Base-by-base conservation (phyloP, 192 early-diverging fungal species). In the Cladochytrium replicatum region DNA sequence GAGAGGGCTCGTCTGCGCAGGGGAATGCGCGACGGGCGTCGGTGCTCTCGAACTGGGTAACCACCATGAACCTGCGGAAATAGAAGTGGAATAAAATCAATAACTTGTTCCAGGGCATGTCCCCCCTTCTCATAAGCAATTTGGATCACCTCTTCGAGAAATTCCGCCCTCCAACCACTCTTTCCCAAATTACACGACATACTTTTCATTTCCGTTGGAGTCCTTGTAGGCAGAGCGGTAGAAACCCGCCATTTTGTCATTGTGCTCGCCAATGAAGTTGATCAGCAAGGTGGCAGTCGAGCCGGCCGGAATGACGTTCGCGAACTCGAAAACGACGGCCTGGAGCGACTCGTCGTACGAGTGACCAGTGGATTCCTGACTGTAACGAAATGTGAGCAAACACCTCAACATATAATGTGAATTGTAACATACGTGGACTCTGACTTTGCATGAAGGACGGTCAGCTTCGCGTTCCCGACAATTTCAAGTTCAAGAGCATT, bases 181-280 rank as follows among this genome's bases (percentile, higher is more conserved):
- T n/a, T n/a, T n/a, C n/a, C n/a, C n/a, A n/a, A n/a, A n/a, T n/a
- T n/a, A n/a, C n/a, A n/a, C n/a, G n/a, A n/a, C n/a, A n/a, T n/a
- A n/a, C n/a, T n/a, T n/a, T 26, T 50, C 54, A 6, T 59, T 44
- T 23, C 72, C 86, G 28, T 66, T 56, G 9, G 56, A 60, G 49
- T 78, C 72, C 38, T 67, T 66, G 63, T 83, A 95, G 24, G 72
- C 71, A 43, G 79, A 82, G 38, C 91, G 80, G 71, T 98, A 98
- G 63, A 98, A 98, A 0, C 95, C 93, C 30, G 75, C 74, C 90
- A 98, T 91, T 55, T 86, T 75, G 63, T 97, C 80, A 56, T 87
- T 88, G 32, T 84, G 63, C 24, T 75, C 58, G 49, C 84, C 80
- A 32, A 71, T 69, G 60, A 78, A 80, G 45, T 72, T 63, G 34